Conservation (phyloP, 257 asterid species). For the Lantana camara region DNA sequence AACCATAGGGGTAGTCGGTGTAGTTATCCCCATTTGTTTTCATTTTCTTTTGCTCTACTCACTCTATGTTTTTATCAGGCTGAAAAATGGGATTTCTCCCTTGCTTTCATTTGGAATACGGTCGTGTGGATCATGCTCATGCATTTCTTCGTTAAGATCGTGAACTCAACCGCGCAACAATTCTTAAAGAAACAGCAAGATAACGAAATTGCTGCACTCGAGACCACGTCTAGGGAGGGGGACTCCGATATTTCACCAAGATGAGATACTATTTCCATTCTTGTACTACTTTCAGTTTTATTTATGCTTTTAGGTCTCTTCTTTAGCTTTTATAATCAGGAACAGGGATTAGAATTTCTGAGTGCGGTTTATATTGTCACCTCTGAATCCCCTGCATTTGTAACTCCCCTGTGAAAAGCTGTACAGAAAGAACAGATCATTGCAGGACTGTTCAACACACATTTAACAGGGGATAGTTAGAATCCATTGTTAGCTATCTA, state of each 20-base stretch:
- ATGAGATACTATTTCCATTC: not conserved
- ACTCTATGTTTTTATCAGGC: constrained; percentile 37
- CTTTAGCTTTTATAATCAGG: constrained; percentile 17
- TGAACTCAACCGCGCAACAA: constrained; percentile 72
- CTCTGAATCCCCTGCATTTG: constrained; percentile 30
- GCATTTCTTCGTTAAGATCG: constrained; percentile 73
- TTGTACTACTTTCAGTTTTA: not conserved
- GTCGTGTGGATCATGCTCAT: constrained; percentile 85
- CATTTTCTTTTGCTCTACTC: not conserved
- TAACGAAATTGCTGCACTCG: constrained; percentile 47
- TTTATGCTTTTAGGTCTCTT: not conserved
- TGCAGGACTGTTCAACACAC: constrained; percentile 7
- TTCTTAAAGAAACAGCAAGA: constrained; percentile 72
- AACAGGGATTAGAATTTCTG: constrained; percentile 30
- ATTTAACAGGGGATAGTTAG: too few species aligned
- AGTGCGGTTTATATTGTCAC: constrained; percentile 30
- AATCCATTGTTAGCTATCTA: constrained; percentile 7
- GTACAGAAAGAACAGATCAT: constrained; percentile 18
- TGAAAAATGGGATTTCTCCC: constrained; percentile 72
- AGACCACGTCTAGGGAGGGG: constrained; percentile 47
- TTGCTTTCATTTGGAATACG: constrained; percentile 69
- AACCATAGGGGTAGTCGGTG: too few species aligned
- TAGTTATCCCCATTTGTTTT: too few species aligned
- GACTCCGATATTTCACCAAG: constrained; percentile 22
- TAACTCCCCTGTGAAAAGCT: constrained; percentile 27